phyloP scores from a whole-genome alignment of 2,329 filamentous ascomycete genomes.

The Leptographium procerum region DNA sequence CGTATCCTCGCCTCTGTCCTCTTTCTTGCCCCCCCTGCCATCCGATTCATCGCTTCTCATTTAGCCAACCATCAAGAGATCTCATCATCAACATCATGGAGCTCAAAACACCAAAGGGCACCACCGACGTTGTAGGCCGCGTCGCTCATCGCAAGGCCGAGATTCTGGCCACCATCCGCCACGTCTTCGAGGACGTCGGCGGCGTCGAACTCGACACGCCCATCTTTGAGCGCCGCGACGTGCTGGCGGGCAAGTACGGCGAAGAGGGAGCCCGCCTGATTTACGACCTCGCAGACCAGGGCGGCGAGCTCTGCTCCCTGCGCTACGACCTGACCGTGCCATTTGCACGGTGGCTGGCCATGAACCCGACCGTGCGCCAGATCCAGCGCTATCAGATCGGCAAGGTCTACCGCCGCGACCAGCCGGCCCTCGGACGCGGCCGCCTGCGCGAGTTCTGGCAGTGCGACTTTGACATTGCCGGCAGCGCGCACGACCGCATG shows the following conservation, averaged over 20 bases:
- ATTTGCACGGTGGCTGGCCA: slow-evolving; percentile 86
- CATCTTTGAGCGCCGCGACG: slow-evolving; percentile 52
- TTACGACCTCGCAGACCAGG: slow-evolving; percentile 73
- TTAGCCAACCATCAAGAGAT: background rate
- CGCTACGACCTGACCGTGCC: slow-evolving; percentile 54
- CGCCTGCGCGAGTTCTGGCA: slow-evolving; percentile 94
- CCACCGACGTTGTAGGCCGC: background rate
- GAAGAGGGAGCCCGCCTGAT: slow-evolving; percentile 54
- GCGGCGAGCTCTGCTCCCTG: slow-evolving; percentile 67
- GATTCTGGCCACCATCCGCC: background rate
- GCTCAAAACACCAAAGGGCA: background rate
- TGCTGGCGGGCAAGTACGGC: slow-evolving; percentile 40
- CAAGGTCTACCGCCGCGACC: slow-evolving; percentile 58
- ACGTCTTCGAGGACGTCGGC: slow-evolving; percentile 42
- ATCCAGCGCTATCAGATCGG: slow-evolving; percentile 94
- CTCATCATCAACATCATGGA: background rate
- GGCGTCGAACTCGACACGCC: slow-evolving; percentile 58
- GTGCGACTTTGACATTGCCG: slow-evolving; percentile 92
- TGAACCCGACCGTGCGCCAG: slow-evolving; percentile 67
- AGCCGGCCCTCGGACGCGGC: slow-evolving; percentile 67
- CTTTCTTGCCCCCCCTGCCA: too few species aligned
- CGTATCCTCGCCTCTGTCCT: too few species aligned
- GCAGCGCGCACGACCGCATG: slow-evolving; percentile 72
- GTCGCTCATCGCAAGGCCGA: background rate
- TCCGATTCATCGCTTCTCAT: background rate